phyloP scores from a whole-genome alignment of 1,284 basidiomycete species.

The Apiotrichum domesticum region DNA sequence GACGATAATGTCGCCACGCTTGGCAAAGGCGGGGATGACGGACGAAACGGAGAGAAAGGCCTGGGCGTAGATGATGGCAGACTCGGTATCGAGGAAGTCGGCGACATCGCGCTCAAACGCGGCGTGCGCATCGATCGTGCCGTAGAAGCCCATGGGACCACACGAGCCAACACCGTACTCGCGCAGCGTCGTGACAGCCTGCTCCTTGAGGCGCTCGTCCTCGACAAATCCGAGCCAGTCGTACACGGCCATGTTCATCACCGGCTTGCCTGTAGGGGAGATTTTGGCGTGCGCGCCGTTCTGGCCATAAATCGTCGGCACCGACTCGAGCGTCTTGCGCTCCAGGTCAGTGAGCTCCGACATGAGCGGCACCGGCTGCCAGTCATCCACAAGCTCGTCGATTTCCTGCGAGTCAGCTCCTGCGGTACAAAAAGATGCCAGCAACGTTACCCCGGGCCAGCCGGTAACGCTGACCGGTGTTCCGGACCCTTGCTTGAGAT shows the following conservation, averaged over 20 bases:
- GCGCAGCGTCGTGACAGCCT: slow-evolving; percentile 76
- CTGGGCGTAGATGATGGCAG: slow-evolving; percentile 89
- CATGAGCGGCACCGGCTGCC: slow-evolving; percentile 80
- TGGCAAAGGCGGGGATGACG: slow-evolving; percentile 95
- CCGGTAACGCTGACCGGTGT: too few species aligned
- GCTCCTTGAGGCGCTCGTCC: slow-evolving; percentile 79
- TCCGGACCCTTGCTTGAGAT: too few species aligned
- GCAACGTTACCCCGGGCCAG: too few species aligned
- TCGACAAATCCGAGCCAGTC: slow-evolving; percentile 90
- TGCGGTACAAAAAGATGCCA: too few species aligned
- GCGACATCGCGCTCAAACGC: slow-evolving; percentile 83
- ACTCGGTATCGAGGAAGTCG: slow-evolving; percentile 81
- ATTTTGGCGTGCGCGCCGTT: slow-evolving; percentile 79
- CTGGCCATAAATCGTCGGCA: slow-evolving; percentile 75
- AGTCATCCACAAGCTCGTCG: slow-evolving; percentile 92
- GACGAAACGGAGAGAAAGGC: slow-evolving; percentile 87
- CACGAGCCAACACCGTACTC: slow-evolving; percentile 94
- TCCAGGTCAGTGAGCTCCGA: slow-evolving; percentile 55
- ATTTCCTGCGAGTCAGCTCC: slow-evolving; percentile 68
- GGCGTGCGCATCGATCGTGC: slow-evolving; percentile 90
- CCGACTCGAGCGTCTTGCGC: slow-evolving; percentile 61
- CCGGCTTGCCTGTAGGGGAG: slow-evolving; percentile 66
- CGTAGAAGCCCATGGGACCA: slow-evolving; percentile 96
- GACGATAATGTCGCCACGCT: slow-evolving; percentile 97
- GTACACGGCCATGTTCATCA: slow-evolving; percentile 77